Percentiles rank a stretch among this genome's conserved stretches.
These are phyloP conservation scores for Tilletia setariae DNA, from an alignment of 1,284 basidiomycete species.

Conservation along the genomic window DNA sequence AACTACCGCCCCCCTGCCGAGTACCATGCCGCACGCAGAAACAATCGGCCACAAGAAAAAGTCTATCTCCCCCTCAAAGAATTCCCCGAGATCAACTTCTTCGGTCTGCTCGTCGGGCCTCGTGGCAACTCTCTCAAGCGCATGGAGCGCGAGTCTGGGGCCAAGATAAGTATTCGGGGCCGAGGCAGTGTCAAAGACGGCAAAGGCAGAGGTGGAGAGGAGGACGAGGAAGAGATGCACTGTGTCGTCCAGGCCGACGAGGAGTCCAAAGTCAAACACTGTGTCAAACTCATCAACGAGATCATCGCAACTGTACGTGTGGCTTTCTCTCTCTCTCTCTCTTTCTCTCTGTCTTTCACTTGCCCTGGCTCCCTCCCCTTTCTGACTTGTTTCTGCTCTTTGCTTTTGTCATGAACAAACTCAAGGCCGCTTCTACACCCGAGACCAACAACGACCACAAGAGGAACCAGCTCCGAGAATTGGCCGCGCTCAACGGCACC, in stretches of 20 bases:
- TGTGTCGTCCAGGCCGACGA: slow-evolving; percentile 92
- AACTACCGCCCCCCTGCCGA: slow-evolving; percentile 94
- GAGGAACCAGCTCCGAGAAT: slow-evolving; percentile 94
- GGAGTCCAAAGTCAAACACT: slow-evolving; percentile 83
- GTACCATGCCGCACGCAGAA: slow-evolving; percentile 77
- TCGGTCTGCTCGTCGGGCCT: slow-evolving; percentile 94
- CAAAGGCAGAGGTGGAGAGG: slow-evolving; percentile 81
- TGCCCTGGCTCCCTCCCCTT: not conserved
- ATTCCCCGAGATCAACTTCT: slow-evolving; percentile 99
- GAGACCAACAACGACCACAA: slow-evolving; percentile 99
- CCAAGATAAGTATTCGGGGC: slow-evolving; percentile 96
- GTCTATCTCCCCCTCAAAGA: slow-evolving; percentile 99
- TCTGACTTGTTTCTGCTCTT: not conserved
- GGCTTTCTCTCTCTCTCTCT: not conserved
- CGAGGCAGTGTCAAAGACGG: slow-evolving; percentile 99
- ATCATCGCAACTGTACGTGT: slow-evolving; percentile 91
- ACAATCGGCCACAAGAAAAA: slow-evolving; percentile 74
- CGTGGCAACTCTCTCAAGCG: slow-evolving; percentile 98
- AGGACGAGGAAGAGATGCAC: slow-evolving; percentile 98
- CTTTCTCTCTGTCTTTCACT: not conserved
- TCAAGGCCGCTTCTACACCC: slow-evolving; percentile 90
- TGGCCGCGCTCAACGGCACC: slow-evolving; percentile 96
- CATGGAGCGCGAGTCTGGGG: slow-evolving; percentile 97
- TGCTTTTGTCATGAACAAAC: not conserved
- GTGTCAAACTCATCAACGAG: slow-evolving; percentile 91